Evolutionary conservation across 2,329 filamentous ascomycete genomes (phyloP).

Genomic region (Cadophora gregata): DNA sequence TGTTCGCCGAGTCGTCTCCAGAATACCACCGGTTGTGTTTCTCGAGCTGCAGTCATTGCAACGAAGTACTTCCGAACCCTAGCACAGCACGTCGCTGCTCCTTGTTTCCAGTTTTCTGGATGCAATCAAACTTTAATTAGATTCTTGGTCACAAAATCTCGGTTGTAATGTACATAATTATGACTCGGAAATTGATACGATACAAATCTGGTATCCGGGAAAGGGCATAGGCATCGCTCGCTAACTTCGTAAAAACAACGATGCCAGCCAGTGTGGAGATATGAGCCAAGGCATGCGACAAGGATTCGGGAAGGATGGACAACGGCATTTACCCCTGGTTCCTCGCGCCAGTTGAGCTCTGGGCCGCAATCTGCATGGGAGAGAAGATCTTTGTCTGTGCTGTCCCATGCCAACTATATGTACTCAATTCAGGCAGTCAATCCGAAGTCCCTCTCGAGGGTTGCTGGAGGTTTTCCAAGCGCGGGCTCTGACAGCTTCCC

Average conservation of each 20-base stretch:
- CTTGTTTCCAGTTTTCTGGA: neutral
- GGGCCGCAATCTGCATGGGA: neutral
- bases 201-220: neutral
- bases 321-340: neutral
- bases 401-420: neutral
- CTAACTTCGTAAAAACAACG: neutral
- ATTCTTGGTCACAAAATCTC: neutral
- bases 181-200: neutral
- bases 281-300: neutral
- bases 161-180: neutral
- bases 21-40: slow-evolving; percentile 1
- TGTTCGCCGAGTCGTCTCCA: slow-evolving; percentile 7
- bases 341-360: neutral
- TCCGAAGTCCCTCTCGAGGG: neutral
- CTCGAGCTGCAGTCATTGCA: neutral
- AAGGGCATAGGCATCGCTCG: neutral
- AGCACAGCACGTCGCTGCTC: neutral
- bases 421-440: neutral
- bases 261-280: neutral
- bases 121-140: neutral
- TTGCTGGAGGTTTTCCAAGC: neutral
- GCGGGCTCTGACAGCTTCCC: neutral
- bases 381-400: neutral
- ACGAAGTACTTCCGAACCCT: neutral
- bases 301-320: neutral